Percentiles rank a stretch among this genome's conserved stretches.
phyloP scores from a whole-genome alignment of 371 early-diverging fungal genomes.

The Saksenaea oblongispora region DNA sequence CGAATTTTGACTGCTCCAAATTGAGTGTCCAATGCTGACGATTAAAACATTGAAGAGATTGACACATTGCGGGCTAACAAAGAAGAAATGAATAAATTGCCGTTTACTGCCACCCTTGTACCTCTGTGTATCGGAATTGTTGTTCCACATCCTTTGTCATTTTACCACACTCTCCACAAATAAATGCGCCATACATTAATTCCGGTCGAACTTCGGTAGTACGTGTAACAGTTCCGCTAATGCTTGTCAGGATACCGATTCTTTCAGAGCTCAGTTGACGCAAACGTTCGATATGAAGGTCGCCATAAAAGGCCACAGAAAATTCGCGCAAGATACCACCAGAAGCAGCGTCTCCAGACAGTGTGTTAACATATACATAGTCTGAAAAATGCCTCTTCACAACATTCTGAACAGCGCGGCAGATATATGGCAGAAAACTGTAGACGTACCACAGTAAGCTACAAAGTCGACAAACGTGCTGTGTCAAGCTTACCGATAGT shows the following conservation, averaged over 20 bases:
- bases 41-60: slow-evolving; percentile 89
- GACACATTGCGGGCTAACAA: slow-evolving; percentile 88
- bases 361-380: slow-evolving; percentile 53
- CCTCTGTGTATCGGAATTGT: slow-evolving; percentile 97
- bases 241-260: slow-evolving; percentile 86
- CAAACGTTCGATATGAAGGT: slow-evolving; percentile 65
- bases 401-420: slow-evolving; percentile 81
- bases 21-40: slow-evolving; percentile 81
- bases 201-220: slow-evolving; percentile 99
- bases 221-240: slow-evolving; percentile 98
- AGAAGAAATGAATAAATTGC: background rate
- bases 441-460: background rate
- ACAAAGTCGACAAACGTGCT: background rate
- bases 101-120: slow-evolving; percentile 13
- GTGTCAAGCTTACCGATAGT: slow-evolving; percentile 60
- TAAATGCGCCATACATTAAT: slow-evolving; percentile 90
- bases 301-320: slow-evolving; percentile 75
- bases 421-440: slow-evolving; percentile 85
- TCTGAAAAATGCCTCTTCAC: slow-evolving; percentile 68
- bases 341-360: slow-evolving; percentile 24
- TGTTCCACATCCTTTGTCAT: slow-evolving; percentile 89
- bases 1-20: slow-evolving; percentile 89
- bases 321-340: slow-evolving; percentile 61
- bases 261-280: slow-evolving; percentile 88
- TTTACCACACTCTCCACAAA: slow-evolving; percentile 89